Evolutionary conservation across 805 yeast species (phyloP).

Genomic region (Gaillardinia entomophila): DNA sequence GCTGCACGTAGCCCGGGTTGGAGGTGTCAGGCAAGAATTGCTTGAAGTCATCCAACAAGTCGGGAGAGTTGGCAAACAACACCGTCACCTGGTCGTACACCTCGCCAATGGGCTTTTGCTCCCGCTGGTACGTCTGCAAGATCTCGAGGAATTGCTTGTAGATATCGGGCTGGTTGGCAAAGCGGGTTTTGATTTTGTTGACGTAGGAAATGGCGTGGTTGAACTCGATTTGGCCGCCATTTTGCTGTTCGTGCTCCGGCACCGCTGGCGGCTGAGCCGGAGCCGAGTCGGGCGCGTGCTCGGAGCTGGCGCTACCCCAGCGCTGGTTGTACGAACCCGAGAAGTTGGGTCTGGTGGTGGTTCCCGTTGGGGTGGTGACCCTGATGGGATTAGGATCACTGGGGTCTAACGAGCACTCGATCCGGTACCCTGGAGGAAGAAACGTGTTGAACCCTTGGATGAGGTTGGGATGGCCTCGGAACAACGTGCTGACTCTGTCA

Average conservation of each 20-base stretch:
- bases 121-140: constrained; percentile 93
- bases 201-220: constrained; percentile 96
- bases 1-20: constrained; percentile 27
- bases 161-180: constrained; percentile 90
- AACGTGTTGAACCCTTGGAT: constrained; percentile 98
- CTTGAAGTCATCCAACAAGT: constrained; percentile 87
- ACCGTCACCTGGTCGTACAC: constrained; percentile 91
- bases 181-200: constrained; percentile 90
- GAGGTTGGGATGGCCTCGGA: constrained; percentile 87
- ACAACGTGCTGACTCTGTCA: constrained; percentile 85
- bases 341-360: constrained; percentile 55
- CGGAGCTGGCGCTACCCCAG: constrained; percentile 18
- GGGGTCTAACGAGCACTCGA: constrained; percentile 86
- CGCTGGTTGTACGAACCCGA: constrained; percentile 16
- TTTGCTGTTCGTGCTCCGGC: constrained; percentile 12
- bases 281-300: constrained; percentile 11
- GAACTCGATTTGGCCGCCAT: constrained; percentile 79
- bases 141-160: constrained; percentile 93
- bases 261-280: constrained; percentile 9
- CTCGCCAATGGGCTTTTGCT: constrained; percentile 90
- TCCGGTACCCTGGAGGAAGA: constrained; percentile 92
- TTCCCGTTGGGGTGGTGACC: constrained; percentile 94
- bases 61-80: constrained; percentile 90
- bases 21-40: constrained; percentile 86
- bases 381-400: constrained; percentile 87